Percentiles rank a stretch among this genome's conserved stretches.
Conservation (phyloP, 768 basidiomycete species). For the Tulasnella sp. region DNA sequence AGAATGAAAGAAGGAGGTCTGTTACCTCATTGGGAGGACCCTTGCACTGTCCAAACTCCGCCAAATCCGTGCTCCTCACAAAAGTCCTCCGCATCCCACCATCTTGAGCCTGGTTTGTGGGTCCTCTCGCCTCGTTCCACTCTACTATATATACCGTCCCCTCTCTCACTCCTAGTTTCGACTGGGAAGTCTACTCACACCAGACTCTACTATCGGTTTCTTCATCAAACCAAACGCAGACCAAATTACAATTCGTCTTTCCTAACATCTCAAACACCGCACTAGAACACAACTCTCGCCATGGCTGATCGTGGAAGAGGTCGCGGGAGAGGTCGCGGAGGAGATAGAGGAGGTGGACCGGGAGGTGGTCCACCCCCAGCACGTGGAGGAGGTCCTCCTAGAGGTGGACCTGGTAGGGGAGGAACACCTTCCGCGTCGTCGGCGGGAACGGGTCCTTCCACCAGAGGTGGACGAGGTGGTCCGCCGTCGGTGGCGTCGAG, state of each 20-base stretch:
- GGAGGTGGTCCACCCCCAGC: not conserved
- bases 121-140: not conserved
- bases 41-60: not conserved
- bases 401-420: not conserved
- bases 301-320: constrained; percentile 3
- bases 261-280: not conserved
- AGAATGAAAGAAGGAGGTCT: not conserved
- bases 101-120: not conserved
- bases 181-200: not conserved
- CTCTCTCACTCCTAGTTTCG: not conserved
- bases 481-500: not conserved
- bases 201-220: not conserved
- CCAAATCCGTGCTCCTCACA: not conserved
- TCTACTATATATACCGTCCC: not conserved
- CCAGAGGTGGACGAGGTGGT: not conserved
- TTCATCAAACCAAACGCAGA: not conserved
- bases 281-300: not conserved
- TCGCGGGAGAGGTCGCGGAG: not conserved
- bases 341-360: constrained; percentile 12
- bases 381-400: not conserved
- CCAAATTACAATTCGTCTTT: not conserved
- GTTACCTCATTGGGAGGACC: not conserved
- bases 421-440: not conserved
- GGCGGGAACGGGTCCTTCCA: not conserved
- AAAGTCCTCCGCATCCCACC: not conserved